These are phyloP conservation scores for Quercus cerris DNA, from an alignment of 306 rosid species.

Conservation along the genomic window DNA sequence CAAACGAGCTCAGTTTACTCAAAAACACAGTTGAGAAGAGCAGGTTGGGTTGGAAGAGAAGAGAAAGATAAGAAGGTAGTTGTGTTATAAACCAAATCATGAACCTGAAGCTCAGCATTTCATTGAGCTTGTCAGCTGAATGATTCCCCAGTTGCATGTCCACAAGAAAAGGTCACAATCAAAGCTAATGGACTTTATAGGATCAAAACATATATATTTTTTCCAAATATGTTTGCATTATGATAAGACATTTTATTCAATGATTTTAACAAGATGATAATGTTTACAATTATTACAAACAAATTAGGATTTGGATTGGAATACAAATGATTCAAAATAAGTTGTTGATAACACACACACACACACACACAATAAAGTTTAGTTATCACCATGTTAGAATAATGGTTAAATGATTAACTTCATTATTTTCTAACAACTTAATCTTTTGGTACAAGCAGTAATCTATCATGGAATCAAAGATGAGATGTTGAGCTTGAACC, in stretches of 20 bases:
- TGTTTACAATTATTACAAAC: background rate
- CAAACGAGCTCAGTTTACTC: background rate
- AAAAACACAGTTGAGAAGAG: background rate
- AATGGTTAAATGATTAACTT: too few species aligned
- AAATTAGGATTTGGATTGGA: background rate
- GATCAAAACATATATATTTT: background rate
- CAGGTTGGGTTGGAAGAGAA: background rate
- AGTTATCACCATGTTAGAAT: background rate
- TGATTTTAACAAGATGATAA: background rate
- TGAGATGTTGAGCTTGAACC: too few species aligned
- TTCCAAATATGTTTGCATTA: background rate
- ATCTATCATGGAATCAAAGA: too few species aligned
- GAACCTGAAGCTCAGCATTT: background rate
- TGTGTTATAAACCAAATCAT: background rate
- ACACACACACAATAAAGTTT: too few species aligned
- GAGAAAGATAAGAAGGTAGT: background rate
- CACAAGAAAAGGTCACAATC: background rate
- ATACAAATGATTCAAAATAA: background rate
- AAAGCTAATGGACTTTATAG: background rate
- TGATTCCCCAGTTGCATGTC: background rate
- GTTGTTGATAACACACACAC: background rate
- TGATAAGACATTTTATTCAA: background rate
- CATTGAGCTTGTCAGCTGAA: background rate
- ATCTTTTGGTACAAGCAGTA: too few species aligned
- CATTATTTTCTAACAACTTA: too few species aligned